phyloP scores from a whole-genome alignment of 1,139 yeast species.

The Meyerozyma guilliermondii region DNA sequence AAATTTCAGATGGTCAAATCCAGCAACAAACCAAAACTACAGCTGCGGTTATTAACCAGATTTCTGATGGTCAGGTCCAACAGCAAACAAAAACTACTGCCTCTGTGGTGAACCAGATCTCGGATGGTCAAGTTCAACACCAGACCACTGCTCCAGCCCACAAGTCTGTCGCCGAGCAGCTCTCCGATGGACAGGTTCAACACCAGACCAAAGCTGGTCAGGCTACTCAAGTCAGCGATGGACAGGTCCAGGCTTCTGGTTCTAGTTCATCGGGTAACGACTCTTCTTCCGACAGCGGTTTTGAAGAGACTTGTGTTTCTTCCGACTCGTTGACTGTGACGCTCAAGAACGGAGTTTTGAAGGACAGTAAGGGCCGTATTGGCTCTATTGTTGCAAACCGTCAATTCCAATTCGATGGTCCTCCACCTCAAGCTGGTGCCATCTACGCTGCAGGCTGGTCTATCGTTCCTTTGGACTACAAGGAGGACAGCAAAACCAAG shows the following conservation, averaged over 20 bases:
- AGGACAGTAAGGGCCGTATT: constrained; percentile 30
- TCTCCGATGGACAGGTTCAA: constrained; percentile 7
- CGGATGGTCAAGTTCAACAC: constrained; percentile 33
- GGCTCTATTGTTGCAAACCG: constrained; percentile 43
- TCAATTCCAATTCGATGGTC: constrained; percentile 44
- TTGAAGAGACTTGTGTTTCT: constrained; percentile 21
- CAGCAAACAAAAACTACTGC: constrained; percentile 26
- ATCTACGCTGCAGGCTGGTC: constrained; percentile 39
- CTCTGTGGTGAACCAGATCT: constrained; percentile 25
- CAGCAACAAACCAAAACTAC: constrained; percentile 5
- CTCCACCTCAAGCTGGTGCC: constrained; percentile 41
- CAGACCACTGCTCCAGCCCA: constrained; percentile 8
- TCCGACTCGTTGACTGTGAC: constrained; percentile 24
- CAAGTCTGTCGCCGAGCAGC: constrained; percentile 4
- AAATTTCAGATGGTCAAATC: constrained; percentile 6
- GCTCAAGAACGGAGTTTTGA: constrained; percentile 25
- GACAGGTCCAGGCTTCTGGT: constrained; percentile 7
- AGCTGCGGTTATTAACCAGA: constrained; percentile 4
- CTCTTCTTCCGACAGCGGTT: constrained; percentile 1
- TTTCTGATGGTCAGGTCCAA: constrained; percentile 7
- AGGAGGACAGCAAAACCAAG: constrained; percentile 10
- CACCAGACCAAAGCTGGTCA: constrained; percentile 7
- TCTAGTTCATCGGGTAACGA: background rate
- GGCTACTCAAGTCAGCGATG: background rate
- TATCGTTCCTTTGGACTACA: constrained; percentile 19